Evolutionary conservation across 2,329 filamentous ascomycete species (phyloP).

Genomic region (Claviceps africana): DNA sequence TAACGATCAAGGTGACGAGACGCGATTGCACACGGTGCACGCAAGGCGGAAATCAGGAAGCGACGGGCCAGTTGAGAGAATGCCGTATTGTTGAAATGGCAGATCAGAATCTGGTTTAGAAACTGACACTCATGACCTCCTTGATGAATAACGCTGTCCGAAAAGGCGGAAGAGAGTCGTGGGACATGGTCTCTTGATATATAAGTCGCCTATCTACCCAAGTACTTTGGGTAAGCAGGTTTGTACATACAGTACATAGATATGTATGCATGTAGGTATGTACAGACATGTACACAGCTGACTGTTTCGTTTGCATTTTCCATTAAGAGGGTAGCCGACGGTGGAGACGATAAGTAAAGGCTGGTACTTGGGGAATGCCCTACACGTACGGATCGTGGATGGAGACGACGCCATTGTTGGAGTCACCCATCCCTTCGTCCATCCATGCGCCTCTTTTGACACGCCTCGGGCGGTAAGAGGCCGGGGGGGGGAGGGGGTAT

Average conservation of each 20-base stretch:
- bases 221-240: too few relatives aligned
- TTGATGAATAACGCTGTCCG: background rate
- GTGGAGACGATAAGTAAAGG: constrained; percentile 6
- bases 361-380: background rate
- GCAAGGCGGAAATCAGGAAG: background rate
- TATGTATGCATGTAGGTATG: too few relatives aligned
- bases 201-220: too few relatives aligned
- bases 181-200: constrained; percentile 6
- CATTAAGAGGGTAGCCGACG: background rate
- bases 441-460: background rate
- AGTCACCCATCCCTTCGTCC: background rate
- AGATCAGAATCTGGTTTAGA: background rate
- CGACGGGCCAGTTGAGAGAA: constrained; percentile 1
- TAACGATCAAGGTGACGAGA: too few relatives aligned
- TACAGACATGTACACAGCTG: too few relatives aligned
- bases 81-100: constrained; percentile 1
- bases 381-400: constrained; percentile 4
- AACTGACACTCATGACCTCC: background rate
- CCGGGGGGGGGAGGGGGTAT: too few relatives aligned
- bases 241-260: too few relatives aligned
- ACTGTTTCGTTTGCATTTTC: background rate
- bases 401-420: constrained; percentile 4
- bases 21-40: background rate
- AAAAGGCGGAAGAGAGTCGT: background rate
- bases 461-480: background rate